Conservation (phyloP, 2,329 filamentous ascomycete genomes). For the Pseudocercospora vitis region DNA sequence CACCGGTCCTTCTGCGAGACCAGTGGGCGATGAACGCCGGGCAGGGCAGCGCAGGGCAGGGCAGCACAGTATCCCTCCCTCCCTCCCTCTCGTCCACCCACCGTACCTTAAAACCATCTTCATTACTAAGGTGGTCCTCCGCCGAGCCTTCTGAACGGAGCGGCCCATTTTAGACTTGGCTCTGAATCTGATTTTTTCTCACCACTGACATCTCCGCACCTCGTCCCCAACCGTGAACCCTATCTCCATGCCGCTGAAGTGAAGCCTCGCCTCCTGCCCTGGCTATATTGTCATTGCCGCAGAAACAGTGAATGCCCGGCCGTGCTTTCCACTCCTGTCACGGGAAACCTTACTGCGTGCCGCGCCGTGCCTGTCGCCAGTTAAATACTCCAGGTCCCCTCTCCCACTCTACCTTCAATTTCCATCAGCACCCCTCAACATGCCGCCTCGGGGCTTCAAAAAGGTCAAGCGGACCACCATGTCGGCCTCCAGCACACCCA, state of each 20-base stretch:
- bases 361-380: too few species aligned
- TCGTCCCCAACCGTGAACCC: not conserved
- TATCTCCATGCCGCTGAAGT: too few species aligned
- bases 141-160: not conserved
- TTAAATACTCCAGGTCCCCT: not conserved
- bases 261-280: too few species aligned
- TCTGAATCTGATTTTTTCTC: not conserved
- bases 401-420: conserved; percentile 2
- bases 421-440: conserved; percentile 12
- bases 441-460: conserved; percentile 18
- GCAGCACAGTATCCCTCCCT: not conserved
- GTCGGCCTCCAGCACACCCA: conserved; percentile 9
- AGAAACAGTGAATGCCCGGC: not conserved
- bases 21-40: not conserved
- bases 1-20: not conserved
- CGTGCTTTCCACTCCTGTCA: conserved; percentile 8
- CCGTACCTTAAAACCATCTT: not conserved
- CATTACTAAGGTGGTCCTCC: not conserved
- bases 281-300: too few species aligned
- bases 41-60: too few species aligned
- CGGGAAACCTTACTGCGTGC: too few species aligned
- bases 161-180: not conserved
- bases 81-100: not conserved
- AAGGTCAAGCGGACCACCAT: conserved; percentile 21
- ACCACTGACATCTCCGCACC: not conserved